Percentiles rank a stretch among this genome's conserved stretches.
Evolutionary conservation across 768 basidiomycete species (phyloP).

Genomic region (Boletus vermiculosoides): DNA sequence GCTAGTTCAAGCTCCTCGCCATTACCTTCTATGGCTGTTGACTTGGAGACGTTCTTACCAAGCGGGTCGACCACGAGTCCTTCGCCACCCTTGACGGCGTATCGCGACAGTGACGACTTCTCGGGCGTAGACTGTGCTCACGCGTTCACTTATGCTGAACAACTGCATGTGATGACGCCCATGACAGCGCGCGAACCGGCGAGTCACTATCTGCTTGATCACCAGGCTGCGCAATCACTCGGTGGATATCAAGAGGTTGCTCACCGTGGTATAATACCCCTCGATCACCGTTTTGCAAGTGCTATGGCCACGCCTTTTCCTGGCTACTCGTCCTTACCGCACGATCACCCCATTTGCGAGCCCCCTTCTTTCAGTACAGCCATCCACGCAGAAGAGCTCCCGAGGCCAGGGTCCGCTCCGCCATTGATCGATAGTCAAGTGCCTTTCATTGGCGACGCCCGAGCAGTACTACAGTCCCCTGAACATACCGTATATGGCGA

Average conservation of each 20-base stretch:
- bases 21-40: conserved; percentile 14
- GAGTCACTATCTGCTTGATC: conserved; percentile 15
- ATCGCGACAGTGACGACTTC: conserved; percentile 26
- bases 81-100: conserved; percentile 23
- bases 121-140: conserved; percentile 14
- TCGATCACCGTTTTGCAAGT: conserved; percentile 27
- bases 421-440: conserved; percentile 30
- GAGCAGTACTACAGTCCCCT: conserved; percentile 20
- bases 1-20: conserved; percentile 9
- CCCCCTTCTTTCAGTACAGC: conserved; percentile 30
- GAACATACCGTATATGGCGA: conserved; percentile 17
- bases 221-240: conserved; percentile 18
- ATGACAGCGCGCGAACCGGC: conserved; percentile 11
- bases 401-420: conserved; percentile 29
- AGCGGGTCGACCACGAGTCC: conserved; percentile 18
- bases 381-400: conserved; percentile 21
- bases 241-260: conserved; percentile 16
- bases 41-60: conserved; percentile 12
- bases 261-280: conserved; percentile 18
- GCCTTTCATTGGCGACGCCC: conserved; percentile 29
- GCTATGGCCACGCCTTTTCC: conserved; percentile 29
- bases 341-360: conserved; percentile 27
- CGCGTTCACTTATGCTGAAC: conserved; percentile 16
- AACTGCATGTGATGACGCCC: conserved; percentile 15
- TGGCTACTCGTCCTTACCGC: conserved; percentile 30